These are phyloP conservation scores for Aspergillus carlsbadensis DNA, from an alignment of 495 filamentous ascomycete genomes.

Conservation along the genomic window DNA sequence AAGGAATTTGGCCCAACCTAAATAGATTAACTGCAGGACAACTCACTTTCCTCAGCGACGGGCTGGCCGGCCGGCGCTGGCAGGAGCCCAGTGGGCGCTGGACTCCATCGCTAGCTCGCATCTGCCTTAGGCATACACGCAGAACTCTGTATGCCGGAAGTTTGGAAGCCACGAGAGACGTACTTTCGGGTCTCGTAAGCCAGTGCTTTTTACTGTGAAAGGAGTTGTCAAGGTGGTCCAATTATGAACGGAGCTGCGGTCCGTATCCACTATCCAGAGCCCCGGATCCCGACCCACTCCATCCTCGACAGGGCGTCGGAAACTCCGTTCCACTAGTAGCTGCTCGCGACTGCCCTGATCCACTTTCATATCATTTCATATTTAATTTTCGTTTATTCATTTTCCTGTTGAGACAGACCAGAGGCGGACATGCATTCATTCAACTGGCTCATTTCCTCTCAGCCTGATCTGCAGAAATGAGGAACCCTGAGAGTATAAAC, in stretches of 20 bases:
- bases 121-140: background rate
- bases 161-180: no score
- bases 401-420: background rate
- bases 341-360: no score
- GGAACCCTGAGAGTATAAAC: no score
- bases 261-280: constrained; percentile 28
- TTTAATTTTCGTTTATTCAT: no score
- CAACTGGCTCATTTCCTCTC: no score
- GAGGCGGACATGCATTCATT: no score
- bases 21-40: constrained; percentile 12
- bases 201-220: background rate
- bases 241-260: constrained; percentile 18
- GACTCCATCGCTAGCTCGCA: no score
- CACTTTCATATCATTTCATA: constrained; percentile 10
- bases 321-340: constrained; percentile 18
- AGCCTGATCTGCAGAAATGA: no score
- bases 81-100: no score
- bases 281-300: constrained; percentile 24
- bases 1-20: constrained; percentile 2
- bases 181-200: no score
- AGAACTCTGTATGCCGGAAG: no score
- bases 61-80: background rate
- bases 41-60: background rate
- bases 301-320: constrained; percentile 3
- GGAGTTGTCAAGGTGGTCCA: constrained; percentile 2